phyloP scores from a whole-genome alignment of 2,329 filamentous ascomycete genomes.

The Celoporthe dispersa region DNA sequence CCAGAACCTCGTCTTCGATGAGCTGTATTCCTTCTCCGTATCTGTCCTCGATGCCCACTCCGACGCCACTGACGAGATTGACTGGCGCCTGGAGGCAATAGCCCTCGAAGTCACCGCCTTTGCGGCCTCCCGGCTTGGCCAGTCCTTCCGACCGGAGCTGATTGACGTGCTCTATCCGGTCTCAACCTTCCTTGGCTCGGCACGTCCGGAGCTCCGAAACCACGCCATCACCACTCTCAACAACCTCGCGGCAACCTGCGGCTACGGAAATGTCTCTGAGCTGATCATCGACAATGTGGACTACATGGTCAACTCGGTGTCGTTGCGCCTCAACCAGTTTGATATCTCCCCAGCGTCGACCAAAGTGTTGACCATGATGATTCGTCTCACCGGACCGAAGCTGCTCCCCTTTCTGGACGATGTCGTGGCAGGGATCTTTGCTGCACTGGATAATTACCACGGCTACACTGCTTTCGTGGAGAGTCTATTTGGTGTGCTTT shows the following conservation, averaged over 20 bases:
- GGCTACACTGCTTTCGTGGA: conserved; percentile 89
- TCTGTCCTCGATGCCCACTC: conserved; percentile 60
- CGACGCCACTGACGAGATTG: conserved; percentile 47
- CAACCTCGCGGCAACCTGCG: conserved; percentile 74
- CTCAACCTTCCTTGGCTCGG: conserved; percentile 83
- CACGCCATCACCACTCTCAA: conserved; percentile 87
- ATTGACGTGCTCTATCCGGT: conserved; percentile 91
- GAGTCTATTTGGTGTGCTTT: conserved; percentile 79
- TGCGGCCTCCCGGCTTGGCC: conserved; percentile 68
- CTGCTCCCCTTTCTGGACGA: conserved; percentile 91
- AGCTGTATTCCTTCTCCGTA: conserved; percentile 73
- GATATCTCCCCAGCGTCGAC: conserved; percentile 91
- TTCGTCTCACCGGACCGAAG: conserved; percentile 79
- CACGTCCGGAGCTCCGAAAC: conserved; percentile 67
- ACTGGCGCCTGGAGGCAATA: conserved; percentile 78
- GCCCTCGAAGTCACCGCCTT: conserved; percentile 81
- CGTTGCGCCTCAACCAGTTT: conserved; percentile 85
- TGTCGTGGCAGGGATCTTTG: conserved; percentile 87
- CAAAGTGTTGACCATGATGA: conserved; percentile 92
- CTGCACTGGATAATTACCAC: conserved; percentile 91
- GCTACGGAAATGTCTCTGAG: conserved; percentile 73
- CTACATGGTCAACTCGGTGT: conserved; percentile 93
- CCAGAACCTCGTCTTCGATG: conserved; percentile 57
- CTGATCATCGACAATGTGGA: conserved; percentile 91
- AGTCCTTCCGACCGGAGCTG: conserved; percentile 79